Conservation (phyloP, 2,329 filamentous ascomycete species). For the Neofusicoccum parvum region DNA sequence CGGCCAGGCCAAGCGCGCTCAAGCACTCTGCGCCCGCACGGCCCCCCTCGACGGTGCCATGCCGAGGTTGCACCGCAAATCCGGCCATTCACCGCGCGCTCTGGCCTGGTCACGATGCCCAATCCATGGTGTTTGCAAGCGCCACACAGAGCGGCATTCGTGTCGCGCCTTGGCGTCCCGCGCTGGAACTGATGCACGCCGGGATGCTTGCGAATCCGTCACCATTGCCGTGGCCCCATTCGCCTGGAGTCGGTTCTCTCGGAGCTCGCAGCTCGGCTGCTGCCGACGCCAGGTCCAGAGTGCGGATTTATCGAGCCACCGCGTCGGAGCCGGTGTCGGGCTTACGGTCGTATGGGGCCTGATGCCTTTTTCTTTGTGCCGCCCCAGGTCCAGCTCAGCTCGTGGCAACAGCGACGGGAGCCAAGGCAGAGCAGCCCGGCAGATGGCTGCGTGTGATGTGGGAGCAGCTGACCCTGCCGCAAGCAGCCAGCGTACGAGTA, state of each 20-base stretch:
- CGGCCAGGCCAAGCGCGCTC: constrained; percentile 2
- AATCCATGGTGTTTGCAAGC: constrained; percentile 7
- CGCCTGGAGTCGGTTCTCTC: constrained; percentile 4
- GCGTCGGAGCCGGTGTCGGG: background rate
- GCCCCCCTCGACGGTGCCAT: background rate
- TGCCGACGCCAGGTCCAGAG: background rate
- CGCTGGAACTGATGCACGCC: background rate
- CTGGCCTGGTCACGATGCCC: constrained; percentile 13
- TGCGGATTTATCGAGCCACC: constrained; percentile 4
- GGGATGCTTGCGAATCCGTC: constrained; percentile 3
- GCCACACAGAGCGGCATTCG: constrained; percentile 9
- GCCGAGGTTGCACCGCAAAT: constrained; percentile 2
- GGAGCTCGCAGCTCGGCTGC: constrained; percentile 1
- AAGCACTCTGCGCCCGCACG: constrained; percentile 6
- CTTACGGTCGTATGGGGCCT: constrained; percentile 11
- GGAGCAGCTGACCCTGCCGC: background rate
- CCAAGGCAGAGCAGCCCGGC: background rate
- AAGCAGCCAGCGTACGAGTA: background rate
- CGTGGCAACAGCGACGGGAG: background rate
- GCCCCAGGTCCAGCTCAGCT: background rate
- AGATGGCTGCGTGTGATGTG: background rate
- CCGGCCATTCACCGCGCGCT: constrained; percentile 4
- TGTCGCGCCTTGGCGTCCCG: background rate
- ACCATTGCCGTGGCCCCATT: background rate
- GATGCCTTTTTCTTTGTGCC: background rate